phyloP scores from a whole-genome alignment of 768 basidiomycete species.

The Panellus pusillus region DNA sequence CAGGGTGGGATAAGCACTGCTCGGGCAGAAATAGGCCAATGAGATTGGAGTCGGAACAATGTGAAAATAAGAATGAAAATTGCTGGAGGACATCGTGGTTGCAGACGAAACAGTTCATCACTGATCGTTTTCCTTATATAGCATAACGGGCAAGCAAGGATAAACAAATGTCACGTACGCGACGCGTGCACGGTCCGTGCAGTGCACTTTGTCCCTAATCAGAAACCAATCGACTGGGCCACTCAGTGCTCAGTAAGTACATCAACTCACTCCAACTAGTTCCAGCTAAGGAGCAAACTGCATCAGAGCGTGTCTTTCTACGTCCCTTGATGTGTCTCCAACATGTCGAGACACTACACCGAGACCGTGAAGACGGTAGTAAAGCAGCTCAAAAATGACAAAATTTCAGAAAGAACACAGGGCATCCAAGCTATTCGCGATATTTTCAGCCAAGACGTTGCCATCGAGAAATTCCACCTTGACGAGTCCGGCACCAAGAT shows the following conservation, averaged over 20 bases:
- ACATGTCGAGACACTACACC: not conserved
- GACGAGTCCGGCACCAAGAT: slow-evolving; percentile 30
- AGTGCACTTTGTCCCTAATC: too few relatives aligned
- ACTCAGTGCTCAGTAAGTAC: too few relatives aligned
- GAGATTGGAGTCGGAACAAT: not conserved
- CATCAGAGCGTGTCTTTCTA: too few relatives aligned
- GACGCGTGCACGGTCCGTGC: too few relatives aligned
- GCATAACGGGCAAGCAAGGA: too few relatives aligned
- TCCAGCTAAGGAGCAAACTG: too few relatives aligned
- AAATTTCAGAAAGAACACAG: slow-evolving; percentile 69
- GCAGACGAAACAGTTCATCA: too few relatives aligned
- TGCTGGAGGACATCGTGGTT: not conserved
- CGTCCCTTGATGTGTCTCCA: too few relatives aligned
- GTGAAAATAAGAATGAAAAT: not conserved
- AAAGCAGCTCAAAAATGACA: slow-evolving; percentile 51
- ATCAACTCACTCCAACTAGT: too few relatives aligned
- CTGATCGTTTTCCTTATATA: too few relatives aligned
- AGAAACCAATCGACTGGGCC: too few relatives aligned
- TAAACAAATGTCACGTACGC: too few relatives aligned
- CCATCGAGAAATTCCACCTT: slow-evolving; percentile 45
- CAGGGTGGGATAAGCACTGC: not conserved
- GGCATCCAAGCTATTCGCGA: slow-evolving; percentile 53
- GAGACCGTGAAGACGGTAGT: not conserved
- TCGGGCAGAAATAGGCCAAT: slow-evolving; percentile 3
- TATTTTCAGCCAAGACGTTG: slow-evolving; percentile 49